Evolutionary conservation across 306 rosid genomes (phyloP).

Genomic region (Cicer yamashitae): DNA sequence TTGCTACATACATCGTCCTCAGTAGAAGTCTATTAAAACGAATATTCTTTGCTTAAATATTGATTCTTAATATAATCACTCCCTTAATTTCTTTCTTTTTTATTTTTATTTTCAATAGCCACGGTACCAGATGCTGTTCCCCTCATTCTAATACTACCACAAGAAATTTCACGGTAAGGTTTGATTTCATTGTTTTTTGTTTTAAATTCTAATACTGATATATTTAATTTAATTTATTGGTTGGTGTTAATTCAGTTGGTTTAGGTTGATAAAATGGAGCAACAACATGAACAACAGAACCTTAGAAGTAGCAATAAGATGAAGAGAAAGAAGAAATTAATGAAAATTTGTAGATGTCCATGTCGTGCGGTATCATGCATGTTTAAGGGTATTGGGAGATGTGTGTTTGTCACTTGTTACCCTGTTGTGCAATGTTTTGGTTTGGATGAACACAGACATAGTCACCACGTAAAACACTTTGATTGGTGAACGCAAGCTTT

Average conservation of each 20-base stretch:
- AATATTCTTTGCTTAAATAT: slow-evolving; percentile 50
- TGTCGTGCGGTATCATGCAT: slow-evolving; percentile 51
- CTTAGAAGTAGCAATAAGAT: slow-evolving; percentile 34
- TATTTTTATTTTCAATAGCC: slow-evolving; percentile 32
- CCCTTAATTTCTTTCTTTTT: background rate
- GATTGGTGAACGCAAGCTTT: slow-evolving; percentile 36
- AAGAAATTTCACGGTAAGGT: slow-evolving; percentile 30
- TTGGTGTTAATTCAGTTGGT: slow-evolving; percentile 34
- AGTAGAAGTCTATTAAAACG: slow-evolving; percentile 36
- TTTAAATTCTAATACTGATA: background rate
- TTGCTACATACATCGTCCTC: background rate
- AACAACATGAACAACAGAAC: slow-evolving; percentile 32
- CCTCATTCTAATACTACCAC: slow-evolving; percentile 1
- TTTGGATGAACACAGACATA: slow-evolving; percentile 64
- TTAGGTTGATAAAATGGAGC: slow-evolving; percentile 46
- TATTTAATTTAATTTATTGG: background rate
- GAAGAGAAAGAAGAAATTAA: slow-evolving; percentile 44
- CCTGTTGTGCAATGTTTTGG: slow-evolving; percentile 69
- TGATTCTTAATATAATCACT: background rate
- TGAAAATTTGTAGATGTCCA: slow-evolving; percentile 45
- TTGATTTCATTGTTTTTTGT: background rate
- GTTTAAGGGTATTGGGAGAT: slow-evolving; percentile 67
- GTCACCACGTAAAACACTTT: slow-evolving; percentile 58
- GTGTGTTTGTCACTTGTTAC: slow-evolving; percentile 68
- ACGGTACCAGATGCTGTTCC: slow-evolving; percentile 28